A percentile compares a stretch with the other conserved stretches of the same genome.
phyloP scores from a whole-genome alignment of 1,284 basidiomycete genomes.

The Leccinum laetum region DNA sequence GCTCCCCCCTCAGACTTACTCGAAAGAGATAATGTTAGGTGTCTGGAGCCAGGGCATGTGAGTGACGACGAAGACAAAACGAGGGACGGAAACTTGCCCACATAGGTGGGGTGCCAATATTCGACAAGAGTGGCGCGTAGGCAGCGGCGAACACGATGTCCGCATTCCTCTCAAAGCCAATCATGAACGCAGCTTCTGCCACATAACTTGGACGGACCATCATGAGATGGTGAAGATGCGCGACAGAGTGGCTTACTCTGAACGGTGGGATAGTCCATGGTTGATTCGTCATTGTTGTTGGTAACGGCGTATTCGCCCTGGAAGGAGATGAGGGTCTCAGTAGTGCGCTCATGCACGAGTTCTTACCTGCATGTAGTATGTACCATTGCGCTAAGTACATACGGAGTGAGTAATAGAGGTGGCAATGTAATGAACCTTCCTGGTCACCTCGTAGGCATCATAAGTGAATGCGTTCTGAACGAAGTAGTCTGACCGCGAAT shows the following conservation, averaged over 20 bases:
- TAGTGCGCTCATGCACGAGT: neutral
- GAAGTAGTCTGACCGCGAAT: slow-evolving; percentile 52
- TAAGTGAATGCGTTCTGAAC: slow-evolving; percentile 61
- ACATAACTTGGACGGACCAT: slow-evolving; percentile 33
- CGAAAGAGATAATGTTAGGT: slow-evolving; percentile 67
- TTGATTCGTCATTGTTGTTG: slow-evolving; percentile 55
- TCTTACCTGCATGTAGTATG: slow-evolving; percentile 46
- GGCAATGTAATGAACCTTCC: neutral
- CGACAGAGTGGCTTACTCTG: slow-evolving; percentile 29
- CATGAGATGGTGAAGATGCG: neutral
- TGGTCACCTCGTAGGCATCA: slow-evolving; percentile 48
- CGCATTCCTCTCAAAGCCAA: slow-evolving; percentile 60
- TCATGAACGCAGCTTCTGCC: slow-evolving; percentile 73
- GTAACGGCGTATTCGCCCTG: slow-evolving; percentile 66
- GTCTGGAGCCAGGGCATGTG: slow-evolving; percentile 32
- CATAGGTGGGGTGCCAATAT: slow-evolving; percentile 48
- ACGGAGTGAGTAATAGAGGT: neutral
- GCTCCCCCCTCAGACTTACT: slow-evolving; percentile 39
- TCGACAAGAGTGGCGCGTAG: slow-evolving; percentile 65
- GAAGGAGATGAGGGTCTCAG: neutral
- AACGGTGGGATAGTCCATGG: slow-evolving; percentile 60
- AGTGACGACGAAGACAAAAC: neutral
- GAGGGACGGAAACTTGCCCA: slow-evolving; percentile 45
- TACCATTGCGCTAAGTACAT: slow-evolving; percentile 44
- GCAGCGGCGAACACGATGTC: slow-evolving; percentile 64